Base-by-base conservation (phyloP, 352 stramenopile genomes). In the Elongisporangium anandrum region DNA sequence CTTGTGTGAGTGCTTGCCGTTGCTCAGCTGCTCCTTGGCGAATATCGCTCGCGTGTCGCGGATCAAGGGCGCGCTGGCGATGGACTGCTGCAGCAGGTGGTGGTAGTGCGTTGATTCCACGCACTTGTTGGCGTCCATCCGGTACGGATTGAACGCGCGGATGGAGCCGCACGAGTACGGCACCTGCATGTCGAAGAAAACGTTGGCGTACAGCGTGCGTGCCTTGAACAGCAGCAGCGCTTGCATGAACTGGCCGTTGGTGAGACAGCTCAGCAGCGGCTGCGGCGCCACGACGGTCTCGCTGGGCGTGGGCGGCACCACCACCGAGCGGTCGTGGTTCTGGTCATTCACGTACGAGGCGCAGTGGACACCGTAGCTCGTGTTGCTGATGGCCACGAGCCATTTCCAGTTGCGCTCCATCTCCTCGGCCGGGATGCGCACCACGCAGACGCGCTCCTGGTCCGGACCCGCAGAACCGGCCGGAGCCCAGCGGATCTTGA, bases 101-200 rank as follows among this genome's bases (percentile, higher is more conserved):
- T 65, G 76, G 54, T 94, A 94, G n/a, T 79, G 68, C 12, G 84
- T 66, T 23, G 84, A 94, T 52, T 78, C 78, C 50, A 68, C n/a
- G 17, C 63, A 64, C 48, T 77, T 65, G 17, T 73, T 67, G 2
- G 59, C 55, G 50, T 88, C 73, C 57, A 63, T 60, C 3, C 81
- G 81, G 54, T 94, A 94, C 56, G 85, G 85, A 51, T 94, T 94
- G 61, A 79, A 94, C n/a, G 81, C 76, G 12, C 85, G 82, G 41
- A 94, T 79, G 6, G 82, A 70, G 0, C 75, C 83, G 51, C 79
- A 87, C 29, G 82, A 85, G 68, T 89, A 94, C n/a, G 85, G 81
- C 26, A 92, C 85, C 49, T 91, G 79, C 48, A 92, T 60, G 56
- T 94, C 85, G 51, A 85, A 88, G 63, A 92, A 94, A 20, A 94